phyloP scores from a whole-genome alignment of 768 basidiomycete species.

The Daedalea quercina region DNA sequence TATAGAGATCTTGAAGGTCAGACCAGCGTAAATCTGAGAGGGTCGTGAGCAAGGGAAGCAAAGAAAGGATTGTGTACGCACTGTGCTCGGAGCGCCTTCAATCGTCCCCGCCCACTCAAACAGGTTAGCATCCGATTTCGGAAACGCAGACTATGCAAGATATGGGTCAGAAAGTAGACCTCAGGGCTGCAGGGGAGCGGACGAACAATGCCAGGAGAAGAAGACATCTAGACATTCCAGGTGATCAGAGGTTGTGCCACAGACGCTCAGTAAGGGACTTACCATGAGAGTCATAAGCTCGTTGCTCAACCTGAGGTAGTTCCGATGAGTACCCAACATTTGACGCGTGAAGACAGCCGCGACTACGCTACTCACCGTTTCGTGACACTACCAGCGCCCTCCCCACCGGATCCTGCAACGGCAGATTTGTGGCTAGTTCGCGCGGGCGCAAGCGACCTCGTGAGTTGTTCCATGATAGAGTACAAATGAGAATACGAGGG shows the following conservation, averaged over 20 bases:
- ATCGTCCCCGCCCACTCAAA: constrained; percentile 91
- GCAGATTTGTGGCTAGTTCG: constrained; percentile 53
- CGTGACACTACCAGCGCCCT: constrained; percentile 70
- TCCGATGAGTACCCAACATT: constrained; percentile 4
- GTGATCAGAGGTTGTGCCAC: neutral
- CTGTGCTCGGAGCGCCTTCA: constrained; percentile 73
- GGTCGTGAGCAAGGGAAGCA: constrained; percentile 5
- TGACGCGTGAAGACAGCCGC: neutral
- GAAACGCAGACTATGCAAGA: constrained; percentile 70
- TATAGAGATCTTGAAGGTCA: constrained; percentile 79
- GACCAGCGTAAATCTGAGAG: constrained; percentile 64
- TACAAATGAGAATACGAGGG: neutral
- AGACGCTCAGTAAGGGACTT: constrained; percentile 16
- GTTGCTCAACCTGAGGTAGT: constrained; percentile 53
- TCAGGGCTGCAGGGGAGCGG: neutral
- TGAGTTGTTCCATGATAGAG: constrained; percentile 61
- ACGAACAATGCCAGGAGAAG: constrained; percentile 82
- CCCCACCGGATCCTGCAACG: constrained; percentile 43
- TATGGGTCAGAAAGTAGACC: neutral
- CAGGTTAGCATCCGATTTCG: constrained; percentile 78
- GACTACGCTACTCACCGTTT: constrained; percentile 51
- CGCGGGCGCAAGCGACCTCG: constrained; percentile 54
- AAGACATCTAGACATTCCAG: constrained; percentile 51
- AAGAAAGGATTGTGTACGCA: constrained; percentile 27
- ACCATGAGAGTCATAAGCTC: constrained; percentile 91